Evolutionary conservation across 164 flowering plant genomes (phyloP), one percentile per base, ranked within the genome.

Genomic region (Sextonia rubra): DNA sequence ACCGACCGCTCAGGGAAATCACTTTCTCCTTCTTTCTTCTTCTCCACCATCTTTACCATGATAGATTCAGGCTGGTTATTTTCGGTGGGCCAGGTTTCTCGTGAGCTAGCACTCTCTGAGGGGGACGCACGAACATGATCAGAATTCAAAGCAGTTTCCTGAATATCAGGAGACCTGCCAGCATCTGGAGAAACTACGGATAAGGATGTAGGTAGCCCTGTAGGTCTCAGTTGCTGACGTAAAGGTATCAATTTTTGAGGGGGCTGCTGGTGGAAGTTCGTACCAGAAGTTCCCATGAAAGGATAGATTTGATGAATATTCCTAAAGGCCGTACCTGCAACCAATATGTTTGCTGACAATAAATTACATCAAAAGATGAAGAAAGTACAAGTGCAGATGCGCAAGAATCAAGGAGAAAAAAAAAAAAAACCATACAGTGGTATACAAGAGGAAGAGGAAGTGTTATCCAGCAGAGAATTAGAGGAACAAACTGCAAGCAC

Each of bases 81-180:
- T 12, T 75, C 73, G 69, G 84, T 80, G 2, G 97, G 97, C 90
- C 93, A 90, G 5, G 96, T 93, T 76, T 95, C 99, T 0, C 86
- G 82, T 3, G 99, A 95, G 77, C 99, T 91, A 12, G 97, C 98
- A 83, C 99, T 95, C 76, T 93, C 98, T 20, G 98, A 73, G 20
- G 99, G 99, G 9, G 98, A 93, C 69, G 83, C 99, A 27, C 84
- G 91, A 25, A 75, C 81, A 23, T 82, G 86, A 66, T 91, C 93
- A 73, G 91, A 82, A 73, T 86, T 91, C 11, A 73, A 70, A 23
- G 17, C 73, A 25, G 77, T 73, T n/a, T 74, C 71, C 15, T 67
- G 71, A 52, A 44, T 22, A 30, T 64, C 64, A 63, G 69, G 70
- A 18, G 73, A 70, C 24, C 69, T 73, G 15, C 63, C 22, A 6